Conservation (phyloP, 257 asterid genomes). For the Forsythia suspensa region DNA sequence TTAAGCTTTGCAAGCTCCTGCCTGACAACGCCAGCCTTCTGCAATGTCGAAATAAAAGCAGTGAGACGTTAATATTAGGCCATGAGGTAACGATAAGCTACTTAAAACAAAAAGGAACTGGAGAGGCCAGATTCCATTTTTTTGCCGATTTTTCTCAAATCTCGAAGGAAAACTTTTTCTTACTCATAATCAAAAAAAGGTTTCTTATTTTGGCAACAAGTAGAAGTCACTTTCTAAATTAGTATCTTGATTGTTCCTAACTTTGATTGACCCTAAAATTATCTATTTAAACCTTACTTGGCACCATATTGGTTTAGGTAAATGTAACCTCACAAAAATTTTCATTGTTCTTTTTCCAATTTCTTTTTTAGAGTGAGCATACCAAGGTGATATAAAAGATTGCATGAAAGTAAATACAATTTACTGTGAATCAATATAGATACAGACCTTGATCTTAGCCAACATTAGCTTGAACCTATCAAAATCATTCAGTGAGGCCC, state of each 20-base stretch:
- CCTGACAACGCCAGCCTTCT: conserved; percentile 68
- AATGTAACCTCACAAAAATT: too few species aligned
- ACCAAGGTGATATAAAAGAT: background rate
- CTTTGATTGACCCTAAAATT: too few species aligned
- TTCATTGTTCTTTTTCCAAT: too few species aligned
- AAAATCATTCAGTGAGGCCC: conserved; percentile 55
- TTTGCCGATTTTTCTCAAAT: too few species aligned
- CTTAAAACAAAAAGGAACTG: too few species aligned
- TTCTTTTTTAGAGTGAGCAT: background rate
- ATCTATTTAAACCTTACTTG: too few species aligned
- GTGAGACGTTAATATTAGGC: background rate
- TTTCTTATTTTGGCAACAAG: background rate
- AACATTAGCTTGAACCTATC: conserved; percentile 62
- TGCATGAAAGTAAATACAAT: background rate
- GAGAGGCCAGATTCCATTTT: too few species aligned
- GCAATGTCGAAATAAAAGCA: conserved; percentile 18
- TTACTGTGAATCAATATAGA: background rate
- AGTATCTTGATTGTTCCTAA: too few species aligned
- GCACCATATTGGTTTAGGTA: too few species aligned
- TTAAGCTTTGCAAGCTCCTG: conserved; percentile 75
- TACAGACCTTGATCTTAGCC: conserved; percentile 57
- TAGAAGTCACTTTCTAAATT: too few species aligned
- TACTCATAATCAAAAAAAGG: too few species aligned
- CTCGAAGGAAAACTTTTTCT: too few species aligned
- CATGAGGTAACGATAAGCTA: background rate